Evolutionary conservation across 345 rosid genomes (phyloP).

Genomic region (Balakata baccata): DNA sequence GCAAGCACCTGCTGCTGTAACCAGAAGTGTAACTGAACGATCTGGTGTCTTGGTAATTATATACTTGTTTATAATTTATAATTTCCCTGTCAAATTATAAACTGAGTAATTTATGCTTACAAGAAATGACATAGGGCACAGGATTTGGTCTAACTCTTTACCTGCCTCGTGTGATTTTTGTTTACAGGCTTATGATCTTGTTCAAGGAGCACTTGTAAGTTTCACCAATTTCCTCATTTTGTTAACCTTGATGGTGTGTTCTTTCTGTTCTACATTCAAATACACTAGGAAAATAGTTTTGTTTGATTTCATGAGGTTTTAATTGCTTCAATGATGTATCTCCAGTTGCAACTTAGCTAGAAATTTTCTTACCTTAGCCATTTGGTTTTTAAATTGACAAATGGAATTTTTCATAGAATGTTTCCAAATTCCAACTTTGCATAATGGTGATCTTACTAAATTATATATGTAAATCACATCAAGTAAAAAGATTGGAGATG

Average conservation of each 20-base stretch:
- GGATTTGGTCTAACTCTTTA: not conserved
- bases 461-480: not conserved
- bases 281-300: not conserved
- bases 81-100: not conserved
- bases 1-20: conserved; percentile 36
- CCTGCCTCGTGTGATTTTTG: conserved; percentile 11
- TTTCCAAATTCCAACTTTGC: not conserved
- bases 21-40: conserved; percentile 42
- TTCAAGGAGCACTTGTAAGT: conserved; percentile 88
- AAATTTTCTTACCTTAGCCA: not conserved
- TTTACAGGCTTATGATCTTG: conserved; percentile 85
- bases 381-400: not conserved
- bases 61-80: not conserved
- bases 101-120: not conserved
- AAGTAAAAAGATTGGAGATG: not conserved
- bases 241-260: not conserved
- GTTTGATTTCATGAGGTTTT: not conserved
- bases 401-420: not conserved
- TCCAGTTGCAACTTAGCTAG: not conserved
- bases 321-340: not conserved
- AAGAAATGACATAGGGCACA: not conserved
- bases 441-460: not conserved
- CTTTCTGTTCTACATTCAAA: not conserved
- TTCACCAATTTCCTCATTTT: conserved; percentile 14
- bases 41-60: conserved; percentile 54